Evolutionary conservation across 2,329 filamentous ascomycete species (phyloP).

Genomic region (Colletotrichum paranaense): DNA sequence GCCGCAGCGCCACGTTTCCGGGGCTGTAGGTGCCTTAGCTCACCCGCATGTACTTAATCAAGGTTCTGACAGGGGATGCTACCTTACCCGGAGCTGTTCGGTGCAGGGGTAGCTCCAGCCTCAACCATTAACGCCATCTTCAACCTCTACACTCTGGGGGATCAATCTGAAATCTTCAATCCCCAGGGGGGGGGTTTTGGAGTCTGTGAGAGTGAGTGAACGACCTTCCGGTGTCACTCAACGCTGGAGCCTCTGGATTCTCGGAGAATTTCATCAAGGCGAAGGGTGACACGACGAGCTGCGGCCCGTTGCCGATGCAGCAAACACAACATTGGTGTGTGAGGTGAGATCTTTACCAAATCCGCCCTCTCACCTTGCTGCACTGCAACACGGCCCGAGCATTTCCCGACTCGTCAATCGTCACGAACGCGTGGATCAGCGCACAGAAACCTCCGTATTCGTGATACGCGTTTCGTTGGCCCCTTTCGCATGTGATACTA

Average conservation of each 20-base stretch:
- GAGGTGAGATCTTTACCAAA: background rate
- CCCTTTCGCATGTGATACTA: background rate
- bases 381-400: background rate
- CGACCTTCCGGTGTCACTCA: background rate
- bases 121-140: background rate
- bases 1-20: background rate
- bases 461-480: background rate
- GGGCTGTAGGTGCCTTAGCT: background rate
- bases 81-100: too few species aligned
- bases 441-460: background rate
- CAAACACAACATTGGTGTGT: background rate
- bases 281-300: background rate
- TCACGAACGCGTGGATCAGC: background rate
- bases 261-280: background rate
- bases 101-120: background rate
- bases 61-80: slow-evolving; percentile 17
- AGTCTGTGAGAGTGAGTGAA: background rate
- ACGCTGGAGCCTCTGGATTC: background rate
- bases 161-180: background rate
- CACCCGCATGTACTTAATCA: background rate
- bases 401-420: background rate
- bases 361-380: background rate
- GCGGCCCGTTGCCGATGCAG: background rate
- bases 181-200: background rate
- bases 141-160: background rate